Evolutionary conservation across 805 yeast genomes (phyloP), one percentile per base, ranked within the genome.

Genomic region (Candida oleophila): DNA sequence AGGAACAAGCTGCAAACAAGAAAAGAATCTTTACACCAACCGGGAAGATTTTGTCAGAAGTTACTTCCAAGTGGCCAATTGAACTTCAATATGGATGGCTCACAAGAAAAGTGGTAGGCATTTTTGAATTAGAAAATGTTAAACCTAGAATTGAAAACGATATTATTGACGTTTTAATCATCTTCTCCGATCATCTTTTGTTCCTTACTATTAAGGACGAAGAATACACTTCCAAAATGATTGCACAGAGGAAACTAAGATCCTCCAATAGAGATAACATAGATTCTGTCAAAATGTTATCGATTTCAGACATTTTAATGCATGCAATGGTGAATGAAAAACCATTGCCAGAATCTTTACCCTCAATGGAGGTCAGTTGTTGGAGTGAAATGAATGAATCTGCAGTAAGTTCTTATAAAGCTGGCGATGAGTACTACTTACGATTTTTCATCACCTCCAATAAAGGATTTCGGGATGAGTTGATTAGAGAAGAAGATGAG

Each of bases 71-170:
- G 11, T 91, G 97, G 97, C 98, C 98, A 0, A 67, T 80, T 0
- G 91, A 85, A 52, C 70, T 92, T 20, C 96, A 88, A 52, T 85
- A 83, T 59, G 96, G 96, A 18, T 91, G 97, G 97, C 62, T 89
- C 22, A 79, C 85, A 33, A 74, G 98, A 51, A 77, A 95, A 49
- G 94, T 92, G 2, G 90, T 92, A 9, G 86, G 92, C 0, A 83
- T 91, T 2, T 76, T 68, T 57, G 83, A 78, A 49, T 49, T 72
- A 25, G 48, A 49, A 25, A 63, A 61, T 46, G 51, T 64, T 8
- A 55, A 61, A 41, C 65, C 62, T 1, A 9, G 21, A 8, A 9
- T 28, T 19, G 37, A 41, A 7, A 43, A 43, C 16, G 47, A 49
- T 30, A 37, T 43, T 7, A 45, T 49, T 41, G 85, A 83, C 36